Evolutionary conservation across 192 early-diverging fungal species (phyloP).

Genomic region (Geosiphon pyriformis): DNA sequence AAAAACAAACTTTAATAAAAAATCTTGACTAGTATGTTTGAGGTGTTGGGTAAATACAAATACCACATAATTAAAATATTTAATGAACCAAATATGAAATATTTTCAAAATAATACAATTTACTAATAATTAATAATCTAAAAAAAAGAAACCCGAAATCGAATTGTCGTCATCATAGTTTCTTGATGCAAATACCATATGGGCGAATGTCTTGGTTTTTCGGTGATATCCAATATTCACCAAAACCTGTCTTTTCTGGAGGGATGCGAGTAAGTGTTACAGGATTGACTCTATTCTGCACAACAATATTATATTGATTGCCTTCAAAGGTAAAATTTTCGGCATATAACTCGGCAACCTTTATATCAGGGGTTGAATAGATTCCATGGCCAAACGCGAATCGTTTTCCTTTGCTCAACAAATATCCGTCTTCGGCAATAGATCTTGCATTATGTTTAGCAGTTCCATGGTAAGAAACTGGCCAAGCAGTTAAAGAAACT

Average conservation of each 20-base stretch:
- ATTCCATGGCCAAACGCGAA: conserved; percentile 18
- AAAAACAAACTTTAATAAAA: too few species aligned
- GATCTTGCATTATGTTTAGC: neutral
- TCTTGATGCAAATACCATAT: conserved; percentile 22
- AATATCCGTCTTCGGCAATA: conserved; percentile 14
- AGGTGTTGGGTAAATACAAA: too few species aligned
- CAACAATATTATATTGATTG: neutral
- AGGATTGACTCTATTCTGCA: conserved; percentile 24
- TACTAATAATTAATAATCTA: too few species aligned
- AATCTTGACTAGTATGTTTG: too few species aligned
- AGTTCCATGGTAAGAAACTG: conserved; percentile 26
- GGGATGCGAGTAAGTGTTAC: neutral
- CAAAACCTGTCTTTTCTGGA: neutral
- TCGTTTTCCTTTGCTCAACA: neutral
- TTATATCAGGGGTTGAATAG: conserved; percentile 16
- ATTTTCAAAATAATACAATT: too few species aligned
- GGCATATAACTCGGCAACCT: conserved; percentile 9
- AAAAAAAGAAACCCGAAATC: too few species aligned
- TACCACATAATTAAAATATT: too few species aligned
- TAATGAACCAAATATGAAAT: too few species aligned
- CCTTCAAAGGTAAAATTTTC: conserved; percentile 1
- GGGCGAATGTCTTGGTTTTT: conserved; percentile 14
- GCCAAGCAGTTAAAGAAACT: neutral
- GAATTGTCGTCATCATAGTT: neutral
- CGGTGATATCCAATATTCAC: conserved; percentile 19